Evolutionary conservation across 2,329 filamentous ascomycete species (phyloP), one percentile per base, ranked within the genome.

Genomic region (Fusarium zealandicum): DNA sequence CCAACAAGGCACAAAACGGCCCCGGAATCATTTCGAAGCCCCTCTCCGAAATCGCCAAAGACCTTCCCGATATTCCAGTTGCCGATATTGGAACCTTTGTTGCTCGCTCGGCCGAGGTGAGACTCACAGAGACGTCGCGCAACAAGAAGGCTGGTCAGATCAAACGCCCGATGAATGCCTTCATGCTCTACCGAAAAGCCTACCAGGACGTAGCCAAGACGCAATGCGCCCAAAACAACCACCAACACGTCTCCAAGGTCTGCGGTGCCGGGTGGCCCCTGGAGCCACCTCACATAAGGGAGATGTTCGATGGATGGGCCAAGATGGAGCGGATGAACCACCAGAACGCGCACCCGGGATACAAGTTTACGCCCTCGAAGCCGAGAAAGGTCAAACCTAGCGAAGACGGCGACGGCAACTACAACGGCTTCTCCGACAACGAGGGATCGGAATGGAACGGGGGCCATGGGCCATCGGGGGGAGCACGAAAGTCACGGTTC

Each of bases 161-260:
- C 64, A 92, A 93, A 67, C 83, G 95, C 25, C 93, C 95, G 3
- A 96, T 97, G 89, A 99, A 99, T 73, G 93, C 91, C 1, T 99
- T 98, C 78, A 96, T 99, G 89, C 80, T 99, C 43, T 99, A 99
- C 73, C 89, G 95, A 35, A 96, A 95, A 63, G 91, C 92, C 6
- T 97, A 91, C 70, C 90, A 96, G 55, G 90, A 95, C 57, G 82
- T 92, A 27, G 91, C 90, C 54, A 96, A 96, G 74, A 80, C 84
- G 44, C 90, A 87, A 80, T 90, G 90, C 65, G 79, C 85, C 12
- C 87, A 95, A 67, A 93, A 95, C 73, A 97, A 98, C 75, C 93
- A 99, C 72, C 93, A 99, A 72, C 80, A 95, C 30, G 90, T 98
- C 20, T 98, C 93, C 2, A 86, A 87, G 38, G 85, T 95, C n/a